Percentiles rank a stretch among this genome's conserved stretches.
These are phyloP conservation scores for Candida schatavii DNA, from an alignment of 805 yeast genomes.

Conservation along the genomic window DNA sequence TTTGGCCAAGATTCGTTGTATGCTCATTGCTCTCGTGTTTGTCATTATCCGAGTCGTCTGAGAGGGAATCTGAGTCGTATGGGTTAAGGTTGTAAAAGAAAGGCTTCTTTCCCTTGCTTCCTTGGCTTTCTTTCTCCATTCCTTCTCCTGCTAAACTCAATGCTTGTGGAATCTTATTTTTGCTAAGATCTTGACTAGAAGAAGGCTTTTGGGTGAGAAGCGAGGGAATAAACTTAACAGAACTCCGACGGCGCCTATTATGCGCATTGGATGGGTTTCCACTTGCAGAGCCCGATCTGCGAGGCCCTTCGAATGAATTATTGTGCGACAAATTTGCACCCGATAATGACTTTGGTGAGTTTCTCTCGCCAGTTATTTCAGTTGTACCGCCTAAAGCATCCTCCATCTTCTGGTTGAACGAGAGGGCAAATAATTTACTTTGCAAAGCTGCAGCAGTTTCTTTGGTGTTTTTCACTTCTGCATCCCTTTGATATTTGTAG, in stretches of 20 bases:
- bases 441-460: slow-evolving; percentile 1
- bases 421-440: not conserved
- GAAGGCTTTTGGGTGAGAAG: slow-evolving; percentile 7
- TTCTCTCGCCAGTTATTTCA: not conserved
- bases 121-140: slow-evolving; percentile 4
- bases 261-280: no score
- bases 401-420: slow-evolving; percentile 3
- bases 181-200: no score
- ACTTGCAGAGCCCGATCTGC: not conserved
- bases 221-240: slow-evolving; percentile 32
- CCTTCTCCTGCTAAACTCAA: not conserved
- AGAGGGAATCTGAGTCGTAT: slow-evolving; percentile 12
- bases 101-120: slow-evolving; percentile 10
- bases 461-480: not conserved
- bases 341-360: not conserved
- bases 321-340: not conserved
- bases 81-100: slow-evolving; percentile 32
- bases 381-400: slow-evolving; percentile 9
- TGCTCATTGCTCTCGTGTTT: slow-evolving; percentile 1
- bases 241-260: slow-evolving; percentile 22
- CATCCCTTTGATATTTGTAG: not conserved
- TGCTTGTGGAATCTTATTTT: slow-evolving; percentile 1
- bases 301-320: not conserved
- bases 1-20: slow-evolving; percentile 7
- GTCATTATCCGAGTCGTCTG: slow-evolving; percentile 5